Base-by-base conservation (phyloP, 129 eudicot species). In the Pulicaria dysenterica region DNA sequence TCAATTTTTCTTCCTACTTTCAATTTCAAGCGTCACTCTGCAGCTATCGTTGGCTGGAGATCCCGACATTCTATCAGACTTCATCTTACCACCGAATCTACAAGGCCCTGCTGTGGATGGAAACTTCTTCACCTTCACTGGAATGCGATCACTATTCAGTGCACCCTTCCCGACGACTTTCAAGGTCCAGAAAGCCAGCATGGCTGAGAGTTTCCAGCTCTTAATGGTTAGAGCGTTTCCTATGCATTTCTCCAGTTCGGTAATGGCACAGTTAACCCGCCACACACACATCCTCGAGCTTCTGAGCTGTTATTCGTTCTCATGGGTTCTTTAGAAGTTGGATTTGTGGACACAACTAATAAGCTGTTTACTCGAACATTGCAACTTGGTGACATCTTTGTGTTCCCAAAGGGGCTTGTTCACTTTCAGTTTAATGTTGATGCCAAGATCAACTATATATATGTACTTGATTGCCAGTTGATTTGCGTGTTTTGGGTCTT, bases 301-400 rank as follows among this genome's bases (percentile, higher is more conserved):
- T 69, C 81, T 7, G 81, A 77, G 47, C 56, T 77, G 54, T 38
- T 77, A 42, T 77, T 77, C 49, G 63, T 77, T 31, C 74, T 77
- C 53, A 70, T 68, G 62, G 81, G 81, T 4, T 58, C 70, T 0
- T 75, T 75, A 17, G 43, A 77, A 46, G 75, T 77, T 19, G 75
- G 75, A 49, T 77, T 68, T 77, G 63, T 77, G 8, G 75, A 77
- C 45, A 68, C 70, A 6, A 77, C 70, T 0, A 69, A 77, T 37
- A 68, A 68, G 64, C 4, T 77, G 51, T 77, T 77, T 47, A 59
- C 77, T 46, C 69, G 58, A 36, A 72, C 58, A 15, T 8, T 72
- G 49, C 77, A 72, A 59, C 47, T 59, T 46, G 77, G 77, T 41
- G 77, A 59, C 39, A 72, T 59, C 38, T 72, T 47, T 59, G 69